Conservation (phyloP, 2,329 filamentous ascomycete species). For the Pseudopyricularia javanii region DNA sequence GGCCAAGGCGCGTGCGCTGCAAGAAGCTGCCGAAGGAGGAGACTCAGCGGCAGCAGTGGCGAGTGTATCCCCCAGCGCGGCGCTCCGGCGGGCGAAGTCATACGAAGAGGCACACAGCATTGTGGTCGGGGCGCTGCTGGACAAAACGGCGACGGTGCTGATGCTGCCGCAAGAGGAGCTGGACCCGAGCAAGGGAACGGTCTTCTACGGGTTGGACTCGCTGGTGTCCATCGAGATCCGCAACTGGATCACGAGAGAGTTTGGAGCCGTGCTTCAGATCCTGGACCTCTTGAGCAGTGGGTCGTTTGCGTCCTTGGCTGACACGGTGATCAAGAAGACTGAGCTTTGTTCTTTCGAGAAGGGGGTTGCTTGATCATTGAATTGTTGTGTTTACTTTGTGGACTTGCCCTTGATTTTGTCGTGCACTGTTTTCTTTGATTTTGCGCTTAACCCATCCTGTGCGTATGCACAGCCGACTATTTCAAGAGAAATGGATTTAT, state of each 20-base stretch:
- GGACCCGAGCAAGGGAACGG: conserved; percentile 5
- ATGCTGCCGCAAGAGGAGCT: conserved; percentile 6
- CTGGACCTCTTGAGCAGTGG: conserved; percentile 8
- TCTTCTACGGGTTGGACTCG: conserved; percentile 7
- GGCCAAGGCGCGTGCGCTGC: not conserved
- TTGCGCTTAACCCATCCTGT: too few relatives aligned
- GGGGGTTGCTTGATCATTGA: not conserved
- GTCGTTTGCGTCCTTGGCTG: conserved; percentile 4
- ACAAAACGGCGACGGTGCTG: conserved; percentile 6
- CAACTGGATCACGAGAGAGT: conserved; percentile 8
- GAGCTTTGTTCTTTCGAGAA: conserved; percentile 7
- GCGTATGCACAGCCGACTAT: too few relatives aligned
- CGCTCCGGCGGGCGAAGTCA: conserved; percentile 2
- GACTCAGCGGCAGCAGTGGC: not conserved
- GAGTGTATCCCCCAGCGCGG: conserved; percentile 4
- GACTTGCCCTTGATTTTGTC: not conserved
- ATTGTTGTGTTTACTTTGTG: not conserved
- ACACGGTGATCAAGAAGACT: conserved; percentile 5
- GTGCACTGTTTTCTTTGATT: too few relatives aligned
- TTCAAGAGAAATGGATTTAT: too few relatives aligned
- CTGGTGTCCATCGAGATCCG: conserved; percentile 8
- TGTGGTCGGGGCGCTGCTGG: conserved; percentile 5
- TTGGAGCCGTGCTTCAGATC: conserved; percentile 6
- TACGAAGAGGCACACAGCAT: conserved; percentile 4
- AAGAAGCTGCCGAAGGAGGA: not conserved